Percentiles rank a stretch among this genome's conserved stretches.
Evolutionary conservation across 179 eudicot genomes (phyloP).

Genomic region (Drosera spatulata): DNA sequence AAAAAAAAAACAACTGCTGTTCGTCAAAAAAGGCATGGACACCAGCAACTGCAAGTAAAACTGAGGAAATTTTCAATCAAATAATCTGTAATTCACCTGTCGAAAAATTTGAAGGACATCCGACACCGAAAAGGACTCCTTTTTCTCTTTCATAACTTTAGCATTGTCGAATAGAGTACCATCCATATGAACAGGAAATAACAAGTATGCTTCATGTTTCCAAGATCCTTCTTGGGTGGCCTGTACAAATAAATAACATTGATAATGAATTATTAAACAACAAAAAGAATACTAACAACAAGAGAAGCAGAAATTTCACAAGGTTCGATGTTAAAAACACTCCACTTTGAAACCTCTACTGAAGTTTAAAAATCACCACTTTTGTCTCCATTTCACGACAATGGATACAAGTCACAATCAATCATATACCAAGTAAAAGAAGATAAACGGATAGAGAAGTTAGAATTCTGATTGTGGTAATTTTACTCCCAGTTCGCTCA

Average conservation of each 20-base stretch:
- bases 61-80: too few relatives aligned
- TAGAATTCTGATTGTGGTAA: too few relatives aligned
- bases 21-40: too few relatives aligned
- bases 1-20: too few relatives aligned
- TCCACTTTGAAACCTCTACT: not conserved
- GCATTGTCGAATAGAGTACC: slow-evolving; percentile 81
- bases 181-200: slow-evolving; percentile 92
- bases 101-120: slow-evolving; percentile 87
- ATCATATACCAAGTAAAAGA: too few relatives aligned
- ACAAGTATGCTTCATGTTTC: slow-evolving; percentile 89
- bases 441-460: too few relatives aligned
- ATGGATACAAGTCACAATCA: too few relatives aligned
- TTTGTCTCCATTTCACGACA: too few relatives aligned
- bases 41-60: too few relatives aligned
- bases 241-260: slow-evolving; percentile 17
- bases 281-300: not conserved
- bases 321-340: not conserved
- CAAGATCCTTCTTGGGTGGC: slow-evolving; percentile 58
- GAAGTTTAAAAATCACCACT: too few relatives aligned
- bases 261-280: not conserved
- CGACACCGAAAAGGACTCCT: slow-evolving; percentile 67
- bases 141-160: slow-evolving; percentile 56
- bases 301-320: not conserved
- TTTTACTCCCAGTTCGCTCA: too few relatives aligned
- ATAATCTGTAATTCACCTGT: slow-evolving; percentile 36